A percentile compares a stretch with the other conserved stretches of the same genome.
Evolutionary conservation across 345 rosid species (phyloP).

Genomic region (Acer saccharum): DNA sequence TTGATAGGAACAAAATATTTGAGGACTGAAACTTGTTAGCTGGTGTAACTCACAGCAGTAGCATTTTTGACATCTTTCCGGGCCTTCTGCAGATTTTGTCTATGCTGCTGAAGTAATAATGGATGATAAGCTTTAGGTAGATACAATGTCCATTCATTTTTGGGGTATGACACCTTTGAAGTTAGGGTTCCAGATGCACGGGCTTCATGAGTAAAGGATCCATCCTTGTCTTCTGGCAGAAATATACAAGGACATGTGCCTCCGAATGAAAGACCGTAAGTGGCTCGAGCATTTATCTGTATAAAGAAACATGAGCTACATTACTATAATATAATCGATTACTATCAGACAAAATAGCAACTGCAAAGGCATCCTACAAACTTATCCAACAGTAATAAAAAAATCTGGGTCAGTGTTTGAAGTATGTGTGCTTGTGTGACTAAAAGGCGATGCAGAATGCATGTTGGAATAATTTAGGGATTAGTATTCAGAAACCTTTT

Average conservation of each 20-base stretch:
- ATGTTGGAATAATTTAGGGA: neutral
- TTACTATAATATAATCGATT: constrained; percentile 8
- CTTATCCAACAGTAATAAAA: neutral
- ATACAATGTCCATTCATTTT: constrained; percentile 69
- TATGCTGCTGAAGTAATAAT: constrained; percentile 79
- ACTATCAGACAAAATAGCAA: neutral
- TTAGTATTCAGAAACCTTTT: neutral
- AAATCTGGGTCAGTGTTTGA: neutral
- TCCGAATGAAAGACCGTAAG: constrained; percentile 72
- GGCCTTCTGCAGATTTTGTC: constrained; percentile 53
- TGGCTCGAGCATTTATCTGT: constrained; percentile 91
- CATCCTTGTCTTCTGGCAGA: constrained; percentile 48
- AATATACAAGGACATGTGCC: constrained; percentile 71
- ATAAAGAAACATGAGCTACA: constrained; percentile 20
- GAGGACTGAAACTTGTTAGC: neutral
- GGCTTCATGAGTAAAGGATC: constrained; percentile 33
- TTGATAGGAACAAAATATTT: constrained; percentile 2
- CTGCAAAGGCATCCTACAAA: neutral
- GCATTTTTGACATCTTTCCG: constrained; percentile 51
- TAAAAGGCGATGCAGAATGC: neutral
- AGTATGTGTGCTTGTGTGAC: neutral
- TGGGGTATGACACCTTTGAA: constrained; percentile 33
- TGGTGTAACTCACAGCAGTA: constrained; percentile 48
- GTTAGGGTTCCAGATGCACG: constrained; percentile 29
- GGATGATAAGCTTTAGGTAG: constrained; percentile 90